Conservation (phyloP, 2,329 filamentous ascomycete genomes). For the Epichloe coenophiala region DNA sequence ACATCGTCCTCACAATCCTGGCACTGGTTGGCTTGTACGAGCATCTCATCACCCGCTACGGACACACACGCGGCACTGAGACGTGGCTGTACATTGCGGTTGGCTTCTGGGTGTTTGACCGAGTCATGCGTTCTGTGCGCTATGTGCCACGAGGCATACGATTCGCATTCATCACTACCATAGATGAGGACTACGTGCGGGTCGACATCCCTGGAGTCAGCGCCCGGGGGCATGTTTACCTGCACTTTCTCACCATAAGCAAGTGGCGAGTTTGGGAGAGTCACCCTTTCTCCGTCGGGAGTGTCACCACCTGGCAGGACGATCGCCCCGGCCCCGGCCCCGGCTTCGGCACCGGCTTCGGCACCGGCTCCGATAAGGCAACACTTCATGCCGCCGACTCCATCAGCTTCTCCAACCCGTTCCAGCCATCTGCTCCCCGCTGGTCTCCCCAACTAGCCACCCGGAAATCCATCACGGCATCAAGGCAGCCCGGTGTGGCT, state of each 20-base stretch:
- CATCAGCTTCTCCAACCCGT: not conserved
- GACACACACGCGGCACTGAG: conserved; percentile 24
- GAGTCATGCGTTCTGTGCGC: conserved; percentile 14
- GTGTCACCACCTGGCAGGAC: not conserved
- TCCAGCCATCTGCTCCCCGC: not conserved
- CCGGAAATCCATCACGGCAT: not conserved
- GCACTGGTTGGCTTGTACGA: conserved; percentile 22
- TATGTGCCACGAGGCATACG: conserved; percentile 11
- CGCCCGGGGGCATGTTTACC: conserved; percentile 18
- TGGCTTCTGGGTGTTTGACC: conserved; percentile 19
- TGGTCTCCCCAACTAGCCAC: not conserved
- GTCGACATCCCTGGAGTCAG: conserved; percentile 15
- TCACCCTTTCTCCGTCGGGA: conserved; percentile 17
- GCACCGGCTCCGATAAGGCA: not conserved
- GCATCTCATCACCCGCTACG: conserved; percentile 22
- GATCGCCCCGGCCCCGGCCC: not conserved
- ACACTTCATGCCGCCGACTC: not conserved
- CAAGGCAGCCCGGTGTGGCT: not conserved
- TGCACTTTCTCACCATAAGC: conserved; percentile 17
- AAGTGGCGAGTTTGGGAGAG: conserved; percentile 23
- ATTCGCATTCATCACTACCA: conserved; percentile 11
- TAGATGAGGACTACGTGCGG: conserved; percentile 17
- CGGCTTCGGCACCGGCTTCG: too few species aligned
- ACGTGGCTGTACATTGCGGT: conserved; percentile 21
- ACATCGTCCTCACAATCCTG: conserved; percentile 18